A percentile compares a stretch with the other conserved stretches of the same genome.
phyloP scores from a whole-genome alignment of 176 grass and related monocot species.

The Dendrocalamus sinicus region DNA sequence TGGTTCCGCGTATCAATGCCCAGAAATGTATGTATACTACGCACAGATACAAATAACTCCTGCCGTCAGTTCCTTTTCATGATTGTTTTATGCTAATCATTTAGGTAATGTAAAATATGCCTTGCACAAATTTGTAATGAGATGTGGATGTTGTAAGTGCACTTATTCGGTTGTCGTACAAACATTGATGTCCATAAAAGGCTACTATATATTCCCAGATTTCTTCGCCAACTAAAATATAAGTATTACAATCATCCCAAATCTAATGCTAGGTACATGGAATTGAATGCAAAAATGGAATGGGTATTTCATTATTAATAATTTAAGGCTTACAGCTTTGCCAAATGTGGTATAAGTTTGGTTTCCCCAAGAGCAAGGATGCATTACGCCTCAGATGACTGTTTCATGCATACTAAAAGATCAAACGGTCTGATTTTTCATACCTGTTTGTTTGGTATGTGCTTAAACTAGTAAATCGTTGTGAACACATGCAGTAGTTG shows the following conservation, averaged over 20 bases:
- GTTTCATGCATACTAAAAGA: neutral
- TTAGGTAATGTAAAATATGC: neutral
- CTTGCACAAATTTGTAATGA: neutral
- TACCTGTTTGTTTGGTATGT: constrained; percentile 8
- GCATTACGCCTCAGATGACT: neutral
- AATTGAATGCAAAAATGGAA: constrained; percentile 5
- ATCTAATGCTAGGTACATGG: neutral
- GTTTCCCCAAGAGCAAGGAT: neutral
- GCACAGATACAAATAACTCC: neutral
- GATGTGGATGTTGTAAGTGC: neutral
- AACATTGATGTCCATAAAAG: constrained; percentile 16
- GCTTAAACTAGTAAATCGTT: constrained; percentile 12
- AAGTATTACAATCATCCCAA: constrained; percentile 21
- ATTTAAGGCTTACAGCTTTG: neutral
- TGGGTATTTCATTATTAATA: neutral
- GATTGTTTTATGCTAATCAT: constrained; percentile 13
- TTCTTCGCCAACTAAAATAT: constrained; percentile 27
- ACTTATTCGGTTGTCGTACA: neutral
- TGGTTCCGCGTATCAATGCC: constrained; percentile 78
- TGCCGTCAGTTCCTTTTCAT: constrained; percentile 17
- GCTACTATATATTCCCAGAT: constrained; percentile 22
- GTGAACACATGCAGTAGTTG: neutral
- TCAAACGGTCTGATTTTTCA: neutral
- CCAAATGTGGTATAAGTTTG: neutral
- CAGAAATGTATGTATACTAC: constrained; percentile 64